A percentile compares a stretch with the other conserved stretches of the same genome.
Conservation (phyloP, 129 eudicot species). For the Tagetes erecta region DNA sequence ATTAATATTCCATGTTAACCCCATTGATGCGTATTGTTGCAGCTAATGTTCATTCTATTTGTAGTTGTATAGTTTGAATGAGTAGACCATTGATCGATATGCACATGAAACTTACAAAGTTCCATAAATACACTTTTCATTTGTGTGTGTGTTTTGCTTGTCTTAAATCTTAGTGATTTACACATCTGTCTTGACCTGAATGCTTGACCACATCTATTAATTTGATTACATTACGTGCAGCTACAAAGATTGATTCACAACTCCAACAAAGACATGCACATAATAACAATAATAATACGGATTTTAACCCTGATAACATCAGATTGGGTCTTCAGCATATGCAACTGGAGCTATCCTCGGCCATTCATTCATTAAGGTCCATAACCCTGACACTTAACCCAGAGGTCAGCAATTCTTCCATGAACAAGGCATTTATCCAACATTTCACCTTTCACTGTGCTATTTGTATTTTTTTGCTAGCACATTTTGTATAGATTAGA, state of each 20-base stretch:
- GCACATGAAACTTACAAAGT: background rate
- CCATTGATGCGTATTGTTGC: background rate
- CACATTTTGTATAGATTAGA: background rate
- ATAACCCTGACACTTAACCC: constrained; percentile 36
- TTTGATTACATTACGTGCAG: constrained; percentile 39
- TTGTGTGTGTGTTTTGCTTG: background rate
- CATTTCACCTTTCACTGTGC: background rate
- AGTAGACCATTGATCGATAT: background rate
- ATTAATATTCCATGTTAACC: background rate
- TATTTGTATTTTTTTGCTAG: background rate
- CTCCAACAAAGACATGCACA: constrained; percentile 11
- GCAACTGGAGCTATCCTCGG: constrained; percentile 65
- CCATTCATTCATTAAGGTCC: constrained; percentile 58
- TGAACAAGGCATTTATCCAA: background rate
- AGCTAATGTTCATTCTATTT: background rate
- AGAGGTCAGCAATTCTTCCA: constrained; percentile 15
- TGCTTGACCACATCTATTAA: background rate
- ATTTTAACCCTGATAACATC: constrained; percentile 33
- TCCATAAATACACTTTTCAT: background rate
- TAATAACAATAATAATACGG: constrained; percentile 9
- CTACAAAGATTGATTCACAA: constrained; percentile 58
- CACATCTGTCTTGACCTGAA: background rate
- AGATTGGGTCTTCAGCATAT: constrained; percentile 66
- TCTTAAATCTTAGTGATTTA: background rate
- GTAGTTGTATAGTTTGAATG: background rate